phyloP scores from a whole-genome alignment of 2,329 filamentous ascomycete species.

The Rhinocladiella mackenziei region DNA sequence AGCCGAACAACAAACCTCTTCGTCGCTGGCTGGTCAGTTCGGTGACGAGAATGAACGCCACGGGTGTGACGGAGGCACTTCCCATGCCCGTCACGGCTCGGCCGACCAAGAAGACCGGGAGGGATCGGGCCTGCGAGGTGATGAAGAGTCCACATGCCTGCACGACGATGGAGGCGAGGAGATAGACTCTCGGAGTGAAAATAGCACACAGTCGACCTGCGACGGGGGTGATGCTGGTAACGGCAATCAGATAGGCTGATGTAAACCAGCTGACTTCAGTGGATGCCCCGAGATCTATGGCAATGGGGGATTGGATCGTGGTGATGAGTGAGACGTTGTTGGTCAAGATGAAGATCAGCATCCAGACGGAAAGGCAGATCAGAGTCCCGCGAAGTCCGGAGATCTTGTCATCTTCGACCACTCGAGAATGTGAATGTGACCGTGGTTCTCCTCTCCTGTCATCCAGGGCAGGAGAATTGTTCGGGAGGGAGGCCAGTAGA shows the following conservation, averaged over 20 bases:
- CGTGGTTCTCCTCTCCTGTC: neutral
- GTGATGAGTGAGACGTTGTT: conserved; percentile 74
- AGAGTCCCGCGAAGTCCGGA: conserved; percentile 17
- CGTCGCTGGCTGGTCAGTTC: conserved; percentile 64
- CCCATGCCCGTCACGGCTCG: conserved; percentile 66
- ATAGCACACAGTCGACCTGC: conserved; percentile 69
- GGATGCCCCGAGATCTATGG: conserved; percentile 69
- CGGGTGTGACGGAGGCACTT: conserved; percentile 66
- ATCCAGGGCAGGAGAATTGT: neutral
- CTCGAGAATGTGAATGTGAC: neutral
- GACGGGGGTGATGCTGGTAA: conserved; percentile 61
- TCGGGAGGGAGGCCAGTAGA: conserved; percentile 9
- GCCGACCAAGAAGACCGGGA: conserved; percentile 64
- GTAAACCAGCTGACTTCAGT: conserved; percentile 75
- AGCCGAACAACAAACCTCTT: conserved; percentile 68
- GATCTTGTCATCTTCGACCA: conserved; percentile 2
- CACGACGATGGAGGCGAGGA: conserved; percentile 58
- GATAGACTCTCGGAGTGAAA: conserved; percentile 61
- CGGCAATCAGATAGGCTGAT: conserved; percentile 66
- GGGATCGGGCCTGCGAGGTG: conserved; percentile 57
- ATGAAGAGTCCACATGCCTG: conserved; percentile 61
- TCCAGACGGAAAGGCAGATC: conserved; percentile 26
- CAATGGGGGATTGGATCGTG: conserved; percentile 73
- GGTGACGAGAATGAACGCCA: conserved; percentile 71
- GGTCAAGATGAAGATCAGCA: conserved; percentile 28